Percentiles rank a stretch among this genome's conserved stretches.
Evolutionary conservation across 1,284 basidiomycete species (phyloP).

Genomic region (Papiliotrema fonsecae): DNA sequence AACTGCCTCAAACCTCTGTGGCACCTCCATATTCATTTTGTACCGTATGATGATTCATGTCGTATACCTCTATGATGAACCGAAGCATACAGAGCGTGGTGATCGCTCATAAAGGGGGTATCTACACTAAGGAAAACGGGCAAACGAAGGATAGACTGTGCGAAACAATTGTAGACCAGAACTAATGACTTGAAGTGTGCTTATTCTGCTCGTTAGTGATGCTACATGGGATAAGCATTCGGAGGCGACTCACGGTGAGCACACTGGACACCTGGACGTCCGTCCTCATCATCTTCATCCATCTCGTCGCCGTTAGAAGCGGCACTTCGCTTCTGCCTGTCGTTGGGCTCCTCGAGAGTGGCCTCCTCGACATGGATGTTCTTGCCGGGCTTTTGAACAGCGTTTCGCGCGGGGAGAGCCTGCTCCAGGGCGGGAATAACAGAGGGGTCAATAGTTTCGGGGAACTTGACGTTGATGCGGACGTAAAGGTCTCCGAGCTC

Average conservation of each 20-base stretch:
- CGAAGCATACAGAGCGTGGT: background rate
- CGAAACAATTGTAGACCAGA: too few species aligned
- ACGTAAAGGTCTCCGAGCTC: conserved; percentile 92
- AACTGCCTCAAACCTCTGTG: too few species aligned
- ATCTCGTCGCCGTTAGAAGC: conserved; percentile 61
- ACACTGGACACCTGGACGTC: conserved; percentile 50
- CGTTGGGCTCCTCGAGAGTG: conserved; percentile 74
- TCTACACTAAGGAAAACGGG: too few species aligned
- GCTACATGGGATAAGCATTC: background rate
- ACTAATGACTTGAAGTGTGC: background rate
- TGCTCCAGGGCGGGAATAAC: conserved; percentile 73
- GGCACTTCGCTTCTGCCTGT: conserved; percentile 59
- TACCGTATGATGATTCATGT: too few species aligned
- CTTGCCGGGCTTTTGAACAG: conserved; percentile 64
- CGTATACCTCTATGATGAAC: too few species aligned
- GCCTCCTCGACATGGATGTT: conserved; percentile 77
- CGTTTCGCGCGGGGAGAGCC: conserved; percentile 75
- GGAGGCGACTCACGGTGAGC: conserved; percentile 49
- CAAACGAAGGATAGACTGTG: too few species aligned
- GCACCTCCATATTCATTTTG: too few species aligned
- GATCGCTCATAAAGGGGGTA: too few species aligned
- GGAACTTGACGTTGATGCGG: conserved; percentile 84
- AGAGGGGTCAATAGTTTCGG: conserved; percentile 68
- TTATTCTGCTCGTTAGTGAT: conserved; percentile 1
- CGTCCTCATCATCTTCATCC: conserved; percentile 60